Base-by-base conservation (phyloP, 306 rosid genomes). In the Chamaecrista fasciculata region DNA sequence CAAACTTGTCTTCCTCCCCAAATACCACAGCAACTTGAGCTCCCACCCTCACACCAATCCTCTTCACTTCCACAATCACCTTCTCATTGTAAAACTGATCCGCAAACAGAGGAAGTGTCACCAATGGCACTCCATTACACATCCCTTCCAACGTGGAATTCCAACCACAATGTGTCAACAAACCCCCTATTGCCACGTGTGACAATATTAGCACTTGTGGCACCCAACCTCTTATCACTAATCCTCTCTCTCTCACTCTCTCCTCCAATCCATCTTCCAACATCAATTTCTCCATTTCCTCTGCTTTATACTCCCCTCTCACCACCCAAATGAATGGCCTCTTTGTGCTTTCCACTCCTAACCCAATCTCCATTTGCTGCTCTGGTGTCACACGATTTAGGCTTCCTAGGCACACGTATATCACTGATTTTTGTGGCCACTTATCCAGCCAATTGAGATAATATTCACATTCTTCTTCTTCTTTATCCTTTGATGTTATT, bases 301-400 rank as follows among this genome's bases (percentile, higher is more conserved):
- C 68, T 24, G 42, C 14, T 9, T 16, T 67, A 18, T 75, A 44
- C 4, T 76, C 81, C 3, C 61, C 84, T 74, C 89, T 61, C 0
- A 90, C 7, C 20, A 83, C 91, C 93, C 93, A 85, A 69, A 87
- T 85, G 78, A 90, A 90, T 16, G 96, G 86, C 2, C 34, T 83
- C 0, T 83, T 74, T 1, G 82, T 76, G 2, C 82, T 83, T 81
- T 89, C 91, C 20, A 89, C 64, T 19, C 86, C 89, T 11, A 86
- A 68, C 14, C 82, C 91, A 5, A 84, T 58, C 67, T 86, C 89
- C 42, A 69, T 70, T 39, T 84, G 18, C 36, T 89, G 91, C 57
- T 55, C 23, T 0, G 78, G 53, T 6, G 71, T 39, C 1, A 86
- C 72, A 2, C 75, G 62, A 19, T 80, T 75, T 3, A 86, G 62